phyloP scores from a whole-genome alignment of 805 yeast species.

The Metschnikowia lochheadii region DNA sequence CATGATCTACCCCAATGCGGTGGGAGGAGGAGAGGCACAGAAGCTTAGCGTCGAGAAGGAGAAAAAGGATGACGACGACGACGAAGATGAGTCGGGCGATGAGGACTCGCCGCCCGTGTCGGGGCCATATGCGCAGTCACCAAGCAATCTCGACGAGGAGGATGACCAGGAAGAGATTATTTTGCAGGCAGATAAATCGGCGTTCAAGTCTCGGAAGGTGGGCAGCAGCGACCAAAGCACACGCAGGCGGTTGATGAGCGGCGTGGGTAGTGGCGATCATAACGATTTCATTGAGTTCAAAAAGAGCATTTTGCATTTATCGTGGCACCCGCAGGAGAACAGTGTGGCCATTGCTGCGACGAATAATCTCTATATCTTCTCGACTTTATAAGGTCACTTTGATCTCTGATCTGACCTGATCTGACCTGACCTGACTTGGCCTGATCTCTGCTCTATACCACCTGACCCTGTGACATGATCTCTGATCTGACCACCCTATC shows the following conservation, averaged over 20 bases:
- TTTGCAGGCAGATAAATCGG: slow-evolving; percentile 96
- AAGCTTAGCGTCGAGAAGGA: slow-evolving; percentile 1
- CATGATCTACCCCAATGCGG: slow-evolving; percentile 90
- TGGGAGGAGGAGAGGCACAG: slow-evolving; percentile 24
- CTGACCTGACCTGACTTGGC: too few species aligned
- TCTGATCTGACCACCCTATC: too few species aligned
- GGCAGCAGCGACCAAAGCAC: slow-evolving; percentile 34
- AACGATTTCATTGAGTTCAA: slow-evolving; percentile 81
- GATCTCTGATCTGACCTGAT: too few species aligned
- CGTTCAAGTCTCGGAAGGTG: slow-evolving; percentile 77
- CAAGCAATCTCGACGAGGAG: slow-evolving; percentile 28
- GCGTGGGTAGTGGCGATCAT: slow-evolving; percentile 53
- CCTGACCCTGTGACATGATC: too few species aligned
- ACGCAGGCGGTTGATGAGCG: slow-evolving; percentile 50
- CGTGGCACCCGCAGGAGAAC: slow-evolving; percentile 98
- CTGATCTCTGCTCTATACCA: too few species aligned
- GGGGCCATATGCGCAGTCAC: slow-evolving; percentile 30
- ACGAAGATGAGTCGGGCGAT: slow-evolving; percentile 40
- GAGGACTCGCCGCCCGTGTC: slow-evolving; percentile 26
- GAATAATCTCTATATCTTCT: slow-evolving; percentile 82
- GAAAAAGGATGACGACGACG: slow-evolving; percentile 25
- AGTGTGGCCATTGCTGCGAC: slow-evolving; percentile 98
- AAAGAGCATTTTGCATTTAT: slow-evolving; percentile 87
- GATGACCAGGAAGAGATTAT: slow-evolving; percentile 57
- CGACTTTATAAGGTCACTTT: slow-evolving; percentile 49